Evolutionary conservation across 768 basidiomycete genomes (phyloP), one percentile per base, ranked within the genome.

Genomic region (Xerocomellus dryophilus): DNA sequence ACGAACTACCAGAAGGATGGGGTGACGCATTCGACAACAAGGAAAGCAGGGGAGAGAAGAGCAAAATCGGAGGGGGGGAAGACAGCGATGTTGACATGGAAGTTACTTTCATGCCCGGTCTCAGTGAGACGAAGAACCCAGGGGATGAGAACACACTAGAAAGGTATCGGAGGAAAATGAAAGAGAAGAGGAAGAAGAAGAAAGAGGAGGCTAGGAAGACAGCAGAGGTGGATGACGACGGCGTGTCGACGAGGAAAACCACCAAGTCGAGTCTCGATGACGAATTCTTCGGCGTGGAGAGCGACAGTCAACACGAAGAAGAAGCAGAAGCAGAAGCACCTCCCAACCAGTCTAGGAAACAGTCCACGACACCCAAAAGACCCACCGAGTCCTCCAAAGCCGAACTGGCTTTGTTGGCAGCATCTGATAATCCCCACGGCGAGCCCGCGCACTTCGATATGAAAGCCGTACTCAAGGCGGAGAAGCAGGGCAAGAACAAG

Each of bases 91-190:
- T 85, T 9, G 92, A 94, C 53, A 90, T 99, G 90, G 88, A 98
- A 73, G 88, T 99, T 64, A 98, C 96, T 0, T 98, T 99, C 70
- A 85, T 82, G 15, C 92, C 97, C 2, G 96, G 86, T 5, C 74
- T 98, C 36, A 84, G 77, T 53, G 81, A 76, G 45, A 67, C 70
- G 57, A 79, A 76, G 60, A 75, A 68, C 18, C 76, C 75, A 15
- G 77, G 78, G 47, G 81, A 90, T n/a, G 87, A 96, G 74, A 98
- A 90, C 5, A 90, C 93, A 2, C 71, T 98, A 32, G 93, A 95
- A 65, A 84, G 74, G 63, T 99, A 99, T 71, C 86, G 90, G 70
- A 76, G 88, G 58, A 94, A 94, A 73, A 83, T 88, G 80, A 86
- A 81, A 71, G 94, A 98, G 73, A 95, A 92, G 76, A 80, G 85